A percentile compares a stretch with the other conserved stretches of the same genome.
These are phyloP conservation scores for Lipomyces orientalis DNA, from an alignment of 805 yeast species.

Conservation along the genomic window DNA sequence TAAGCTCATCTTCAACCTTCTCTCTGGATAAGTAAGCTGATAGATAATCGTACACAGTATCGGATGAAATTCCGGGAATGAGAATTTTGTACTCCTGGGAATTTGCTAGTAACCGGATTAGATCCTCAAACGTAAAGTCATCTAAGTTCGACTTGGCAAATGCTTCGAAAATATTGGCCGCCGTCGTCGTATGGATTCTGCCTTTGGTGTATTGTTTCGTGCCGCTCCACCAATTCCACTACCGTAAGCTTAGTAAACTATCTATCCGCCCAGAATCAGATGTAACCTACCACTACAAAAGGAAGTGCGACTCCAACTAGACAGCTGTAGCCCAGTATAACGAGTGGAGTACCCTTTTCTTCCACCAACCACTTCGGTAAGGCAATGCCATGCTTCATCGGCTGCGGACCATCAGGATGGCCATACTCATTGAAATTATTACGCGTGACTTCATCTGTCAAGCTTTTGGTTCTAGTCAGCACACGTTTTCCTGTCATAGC, in stretches of 20 bases:
- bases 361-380: conserved; percentile 90
- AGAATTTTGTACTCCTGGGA: conserved; percentile 66
- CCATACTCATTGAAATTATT: conserved; percentile 87
- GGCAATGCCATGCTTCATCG: conserved; percentile 89
- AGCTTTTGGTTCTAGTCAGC: conserved; percentile 35
- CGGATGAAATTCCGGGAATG: conserved; percentile 52
- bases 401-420: conserved; percentile 98
- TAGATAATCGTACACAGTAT: conserved; percentile 59
- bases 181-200: conserved; percentile 85
- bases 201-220: conserved; percentile 79
- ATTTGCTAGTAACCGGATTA: conserved; percentile 63
- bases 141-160: conserved; percentile 65
- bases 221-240: conserved; percentile 82
- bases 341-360: conserved; percentile 70
- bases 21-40: conserved; percentile 64
- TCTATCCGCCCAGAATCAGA: background rate
- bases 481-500: background rate
- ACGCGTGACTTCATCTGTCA: conserved; percentile 85
- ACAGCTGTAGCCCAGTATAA: conserved; percentile 68
- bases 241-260: background rate
- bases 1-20: conserved; percentile 47
- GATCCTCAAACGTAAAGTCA: conserved; percentile 60
- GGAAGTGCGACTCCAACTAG: conserved; percentile 84
- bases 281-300: conserved; percentile 59
- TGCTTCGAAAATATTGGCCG: conserved; percentile 72